These are phyloP conservation scores for Scutellaria minor DNA, from an alignment of 257 asterid species.

Conservation along the genomic window DNA sequence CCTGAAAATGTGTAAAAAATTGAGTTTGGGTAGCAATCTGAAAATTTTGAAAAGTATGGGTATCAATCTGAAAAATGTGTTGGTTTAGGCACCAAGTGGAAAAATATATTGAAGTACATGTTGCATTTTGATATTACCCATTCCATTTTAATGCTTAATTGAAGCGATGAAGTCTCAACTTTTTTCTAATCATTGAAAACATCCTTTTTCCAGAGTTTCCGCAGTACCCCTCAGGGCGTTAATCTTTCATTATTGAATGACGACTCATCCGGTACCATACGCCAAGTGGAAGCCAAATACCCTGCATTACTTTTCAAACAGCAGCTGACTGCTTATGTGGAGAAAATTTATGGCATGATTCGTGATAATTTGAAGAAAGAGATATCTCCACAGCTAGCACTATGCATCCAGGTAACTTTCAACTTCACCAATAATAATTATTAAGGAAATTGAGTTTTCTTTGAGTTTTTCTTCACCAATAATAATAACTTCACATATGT, in stretches of 20 bases:
- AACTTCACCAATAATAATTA: conserved; percentile 3
- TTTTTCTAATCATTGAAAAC: conserved; percentile 20
- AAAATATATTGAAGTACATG: no score
- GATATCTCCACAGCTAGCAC: conserved; percentile 83
- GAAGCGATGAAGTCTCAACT: background rate
- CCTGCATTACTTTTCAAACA: conserved; percentile 95
- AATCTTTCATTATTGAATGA: conserved; percentile 68
- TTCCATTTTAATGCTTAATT: background rate
- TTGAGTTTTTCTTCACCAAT: no score
- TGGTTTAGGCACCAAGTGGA: no score
- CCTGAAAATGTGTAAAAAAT: no score
- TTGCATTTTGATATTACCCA: no score
- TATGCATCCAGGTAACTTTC: conserved; percentile 85
- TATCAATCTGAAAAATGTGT: no score
- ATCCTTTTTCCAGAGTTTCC: conserved; percentile 71
- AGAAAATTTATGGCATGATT: conserved; percentile 87
- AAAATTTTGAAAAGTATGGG: no score
- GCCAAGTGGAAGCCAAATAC: conserved; percentile 97
- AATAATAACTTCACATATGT: conserved; percentile 11
- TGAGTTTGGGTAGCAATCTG: no score
- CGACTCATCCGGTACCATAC: conserved; percentile 61
- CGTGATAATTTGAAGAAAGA: conserved; percentile 92
- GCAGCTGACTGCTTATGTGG: conserved; percentile 88
- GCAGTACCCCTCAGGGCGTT: conserved; percentile 76
- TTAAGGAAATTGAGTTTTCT: background rate